Percentiles rank a stretch among this genome's conserved stretches.
Evolutionary conservation across 768 basidiomycete species (phyloP).

Genomic region (Fomitopsis serialis): DNA sequence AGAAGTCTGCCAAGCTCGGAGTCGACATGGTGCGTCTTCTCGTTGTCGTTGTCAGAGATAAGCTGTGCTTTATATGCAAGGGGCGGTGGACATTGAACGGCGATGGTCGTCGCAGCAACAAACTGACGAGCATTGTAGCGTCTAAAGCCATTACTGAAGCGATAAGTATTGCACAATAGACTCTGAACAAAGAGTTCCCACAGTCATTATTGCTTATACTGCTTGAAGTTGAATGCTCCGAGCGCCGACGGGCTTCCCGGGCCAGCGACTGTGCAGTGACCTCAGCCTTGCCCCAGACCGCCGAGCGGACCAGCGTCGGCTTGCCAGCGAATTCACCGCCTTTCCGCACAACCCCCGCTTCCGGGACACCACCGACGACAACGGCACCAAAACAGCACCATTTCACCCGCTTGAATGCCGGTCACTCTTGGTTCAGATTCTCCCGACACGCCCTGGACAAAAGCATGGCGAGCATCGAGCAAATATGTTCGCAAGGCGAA

Average conservation of each 20-base stretch:
- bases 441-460: constrained; percentile 17
- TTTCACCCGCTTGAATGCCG: not conserved
- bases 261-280: too few relatives aligned
- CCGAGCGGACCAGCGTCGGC: constrained; percentile 5
- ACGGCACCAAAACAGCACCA: not conserved
- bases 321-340: constrained; percentile 1
- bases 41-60: constrained; percentile 4
- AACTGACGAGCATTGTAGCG: too few relatives aligned
- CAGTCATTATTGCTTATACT: too few relatives aligned
- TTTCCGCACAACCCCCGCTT: not conserved
- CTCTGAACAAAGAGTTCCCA: not conserved
- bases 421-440: not conserved
- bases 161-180: too few relatives aligned
- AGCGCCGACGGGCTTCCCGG: too few relatives aligned
- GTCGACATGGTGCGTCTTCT: constrained; percentile 17
- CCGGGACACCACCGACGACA: not conserved
- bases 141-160: too few relatives aligned
- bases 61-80: constrained; percentile 2
- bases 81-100: constrained; percentile 2
- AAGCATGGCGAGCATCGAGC: constrained; percentile 19
- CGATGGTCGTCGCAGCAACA: not conserved
- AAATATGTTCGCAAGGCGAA: constrained; percentile 39
- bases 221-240: too few relatives aligned
- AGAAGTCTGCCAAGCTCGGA: constrained; percentile 32
- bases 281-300: not conserved